Evolutionary conservation across 2,329 filamentous ascomycete genomes (phyloP).

Genomic region (Calonectria leucothoes): DNA sequence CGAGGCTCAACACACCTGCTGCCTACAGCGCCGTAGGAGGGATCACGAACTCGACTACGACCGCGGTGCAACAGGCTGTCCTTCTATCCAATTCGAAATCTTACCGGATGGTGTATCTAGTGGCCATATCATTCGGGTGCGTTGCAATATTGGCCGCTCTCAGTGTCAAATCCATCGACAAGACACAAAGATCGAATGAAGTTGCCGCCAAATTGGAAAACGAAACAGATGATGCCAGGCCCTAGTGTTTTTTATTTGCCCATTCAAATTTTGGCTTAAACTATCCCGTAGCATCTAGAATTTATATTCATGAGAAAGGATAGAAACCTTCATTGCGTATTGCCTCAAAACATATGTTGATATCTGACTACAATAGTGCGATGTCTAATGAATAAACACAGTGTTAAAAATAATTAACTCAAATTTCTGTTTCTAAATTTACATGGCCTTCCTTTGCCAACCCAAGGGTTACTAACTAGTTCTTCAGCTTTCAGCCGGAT

Average conservation of each 20-base stretch:
- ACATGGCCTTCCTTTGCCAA: background rate
- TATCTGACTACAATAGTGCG: background rate
- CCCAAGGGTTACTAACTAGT: background rate
- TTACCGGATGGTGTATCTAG: slow-evolving; percentile 45
- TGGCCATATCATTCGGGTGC: slow-evolving; percentile 50
- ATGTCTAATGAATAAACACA: too few species aligned
- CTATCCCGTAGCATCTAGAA: background rate
- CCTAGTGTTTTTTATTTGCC: background rate
- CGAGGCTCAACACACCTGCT: slow-evolving; percentile 42
- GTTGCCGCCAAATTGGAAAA: slow-evolving; percentile 28
- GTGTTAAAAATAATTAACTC: background rate
- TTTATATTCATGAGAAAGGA: background rate
- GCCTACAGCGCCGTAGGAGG: slow-evolving; percentile 41
- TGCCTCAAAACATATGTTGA: background rate
- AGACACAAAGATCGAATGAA: slow-evolving; percentile 19
- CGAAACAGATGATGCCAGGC: background rate
- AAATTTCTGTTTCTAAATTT: background rate
- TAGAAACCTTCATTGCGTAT: background rate
- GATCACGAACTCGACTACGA: slow-evolving; percentile 40
- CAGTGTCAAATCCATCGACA: slow-evolving; percentile 38
- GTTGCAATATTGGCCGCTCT: slow-evolving; percentile 46
- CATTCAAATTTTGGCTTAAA: background rate
- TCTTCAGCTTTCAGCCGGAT: background rate
- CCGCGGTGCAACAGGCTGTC: slow-evolving; percentile 44
- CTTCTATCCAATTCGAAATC: slow-evolving; percentile 43